Evolutionary conservation across 768 basidiomycete species (phyloP), one percentile per base, ranked within the genome.

Genomic region (Russula griseocarnosa): DNA sequence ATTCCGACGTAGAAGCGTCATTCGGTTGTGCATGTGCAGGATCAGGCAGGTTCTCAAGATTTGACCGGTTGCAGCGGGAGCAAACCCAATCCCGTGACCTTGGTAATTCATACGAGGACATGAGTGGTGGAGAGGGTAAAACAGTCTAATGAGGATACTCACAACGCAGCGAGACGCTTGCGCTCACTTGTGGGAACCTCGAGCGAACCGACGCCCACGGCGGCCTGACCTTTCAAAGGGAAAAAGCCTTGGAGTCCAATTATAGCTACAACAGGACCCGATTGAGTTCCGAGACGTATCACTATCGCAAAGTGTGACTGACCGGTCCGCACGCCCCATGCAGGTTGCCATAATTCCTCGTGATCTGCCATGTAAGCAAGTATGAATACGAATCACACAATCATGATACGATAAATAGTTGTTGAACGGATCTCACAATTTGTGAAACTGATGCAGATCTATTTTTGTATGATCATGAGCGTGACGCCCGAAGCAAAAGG

Each of bases 261-360:
- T 70, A 94, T 93, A 40, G 92, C 92, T 92, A 66, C 18, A 6
- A 32, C 5, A 56, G 18, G 47, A 38, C 26, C 49, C 28, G 53
- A 47, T 55, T 40, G n/a, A 54, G 30, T 7, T 13, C n/a, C 18
- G 30, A 54, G 38, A 49, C n/a, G 8, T 20, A 40, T 13, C 3
- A 16, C 16, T 16, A 18, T 36, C 36, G 36, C 4, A 44, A 20
- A 20, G 3, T 24, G 14, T 49, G 6, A 71, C 81, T 66, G 63
- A 90, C 90, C 94, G 61, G 95, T 98, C 66, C 96, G 84, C 22
- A 98, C 91, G 60, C 96, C 96, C 96, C 96, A 98, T 28, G 94
- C 93, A 42, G 96, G 96, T 74, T 98, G 94, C 96, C 96, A 98
- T 36, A 92, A 80, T 69, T 98, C 96, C 75, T 94, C 92, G 69